A percentile compares a stretch with the other conserved stretches of the same genome.
These are phyloP conservation scores for Corchorus capsularis DNA, from an alignment of 345 rosid species.

Conservation along the genomic window DNA sequence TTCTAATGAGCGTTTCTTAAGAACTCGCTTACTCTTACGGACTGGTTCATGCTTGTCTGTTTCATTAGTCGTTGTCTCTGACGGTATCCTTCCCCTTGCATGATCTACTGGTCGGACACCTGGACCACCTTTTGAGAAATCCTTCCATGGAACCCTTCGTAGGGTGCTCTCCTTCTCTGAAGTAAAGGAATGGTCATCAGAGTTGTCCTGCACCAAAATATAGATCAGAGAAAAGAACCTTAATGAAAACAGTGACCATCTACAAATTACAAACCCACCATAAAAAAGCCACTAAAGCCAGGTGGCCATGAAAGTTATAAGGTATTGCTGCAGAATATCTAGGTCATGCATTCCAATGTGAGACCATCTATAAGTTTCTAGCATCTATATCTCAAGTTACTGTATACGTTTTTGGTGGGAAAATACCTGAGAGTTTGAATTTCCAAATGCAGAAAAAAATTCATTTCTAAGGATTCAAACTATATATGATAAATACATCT, in stretches of 20 bases:
- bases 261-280: slow-evolving; percentile 16
- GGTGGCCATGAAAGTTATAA: neutral
- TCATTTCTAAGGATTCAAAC: neutral
- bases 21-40: slow-evolving; percentile 55
- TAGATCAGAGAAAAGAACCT: slow-evolving; percentile 22
- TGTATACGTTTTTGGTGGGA: neutral
- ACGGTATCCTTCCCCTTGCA: slow-evolving; percentile 28
- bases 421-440: neutral
- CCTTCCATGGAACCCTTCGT: slow-evolving; percentile 50
- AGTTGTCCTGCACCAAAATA: slow-evolving; percentile 37
- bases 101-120: slow-evolving; percentile 29
- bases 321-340: neutral
- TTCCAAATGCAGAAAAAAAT: neutral
- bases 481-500: neutral
- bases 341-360: neutral
- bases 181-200: slow-evolving; percentile 32
- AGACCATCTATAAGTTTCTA: neutral
- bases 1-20: slow-evolving; percentile 44
- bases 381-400: neutral
- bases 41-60: slow-evolving; percentile 36
- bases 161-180: slow-evolving; percentile 37
- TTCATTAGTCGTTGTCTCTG: slow-evolving; percentile 32
- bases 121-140: slow-evolving; percentile 35
- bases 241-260: neutral
- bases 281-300: neutral